Base-by-base conservation (phyloP, 257 asterid species). In the Solanum bulbocastanum region DNA sequence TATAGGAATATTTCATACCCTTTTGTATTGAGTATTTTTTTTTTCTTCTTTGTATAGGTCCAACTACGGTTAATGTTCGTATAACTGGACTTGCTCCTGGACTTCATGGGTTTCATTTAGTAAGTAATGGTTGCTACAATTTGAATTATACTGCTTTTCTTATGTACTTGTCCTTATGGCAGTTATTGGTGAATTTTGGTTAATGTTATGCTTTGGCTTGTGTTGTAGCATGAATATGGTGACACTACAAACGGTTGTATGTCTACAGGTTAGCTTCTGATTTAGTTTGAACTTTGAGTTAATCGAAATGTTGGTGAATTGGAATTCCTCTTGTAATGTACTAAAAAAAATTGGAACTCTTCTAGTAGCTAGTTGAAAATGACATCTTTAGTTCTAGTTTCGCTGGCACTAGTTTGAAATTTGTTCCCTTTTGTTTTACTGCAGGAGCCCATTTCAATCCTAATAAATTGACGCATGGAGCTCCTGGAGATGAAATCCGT, bases 171-270 rank as follows among this genome's bases (percentile, higher is more conserved):
- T 81, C 1, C 36, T 81, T 81, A 6, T 27, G 22, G 27, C 2
- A 81, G 18, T 58, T 60, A 11, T 88, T 79, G 40, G 86, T 71
- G 18, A 42, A 52, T 76, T 82, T 36, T 49, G 89, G 3, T 32
- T 72, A 78, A 84, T 49, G 37, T 89, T 14, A 90, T 76, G 39
- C 49, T 46, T 91, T 87, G 39, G 78, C 13, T 35, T 40, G 8
- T 86, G 81, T 82, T 83, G 90, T 90, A 97, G 99, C 99, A 97
- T 78, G 97, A 97, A 90, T 96, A n/a, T 82, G 99, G 99, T 86
- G 99, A 97, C 93, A 96, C 99, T 58, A 95, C 99, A 56, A 97
- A 97, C 90, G 98, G 99, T 74, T 97, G 99, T 76, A 96, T 96
- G 13, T 97, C 99, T 68, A 97, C 99, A 95, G 99, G 99, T 97